Base-by-base conservation (phyloP, 192 early-diverging fungal genomes). In the Diversispora epigaea region DNA sequence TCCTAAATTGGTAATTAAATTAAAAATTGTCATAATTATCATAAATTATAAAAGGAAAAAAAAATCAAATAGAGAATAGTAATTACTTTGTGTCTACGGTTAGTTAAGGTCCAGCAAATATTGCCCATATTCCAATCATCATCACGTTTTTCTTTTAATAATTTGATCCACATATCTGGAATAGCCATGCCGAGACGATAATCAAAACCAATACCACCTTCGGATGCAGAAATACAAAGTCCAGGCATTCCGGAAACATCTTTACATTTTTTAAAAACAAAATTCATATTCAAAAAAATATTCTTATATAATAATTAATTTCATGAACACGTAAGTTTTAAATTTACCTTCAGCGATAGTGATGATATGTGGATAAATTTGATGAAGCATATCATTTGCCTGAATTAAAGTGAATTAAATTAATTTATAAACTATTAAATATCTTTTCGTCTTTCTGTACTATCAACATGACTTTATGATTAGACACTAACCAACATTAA, bases 241-340 rank as follows among this genome's bases (percentile, higher is more conserved):
- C 93, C 92, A n/a, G 97, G 97, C 97, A 98, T 98, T 46, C 97
- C 97, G 7, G 97, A 98, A 17, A 98, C 97, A 84, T 98, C 97
- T 93, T 45, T 25, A 43, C 6, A 44, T 22, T 9, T 6, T 52
- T 25, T 15, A 15, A 40, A 52, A 41, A 6, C 3, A 61, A 43
- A 71, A 62, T 8, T 52, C 56, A 4, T 22, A 4, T 62, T 54
- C 19, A 25, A 5, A 21, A 10, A 41, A 22, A 4, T 14, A 8
- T 21, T 46, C 11, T 12, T 49, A 46, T 11, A 19, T 9, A 41
- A 19, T 17, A 65, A 49, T 62, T 43, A 56, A 61, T 22, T 15
- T 19, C 12, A 6, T 54, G n/a, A 17, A 54, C 4, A 14, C 3
- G 12, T 54, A 54, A 0, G 3, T 22, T 54, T 45, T 25, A 67